Conservation (phyloP, 2,329 filamentous ascomycete species). For the Ceratocystis colombiana region DNA sequence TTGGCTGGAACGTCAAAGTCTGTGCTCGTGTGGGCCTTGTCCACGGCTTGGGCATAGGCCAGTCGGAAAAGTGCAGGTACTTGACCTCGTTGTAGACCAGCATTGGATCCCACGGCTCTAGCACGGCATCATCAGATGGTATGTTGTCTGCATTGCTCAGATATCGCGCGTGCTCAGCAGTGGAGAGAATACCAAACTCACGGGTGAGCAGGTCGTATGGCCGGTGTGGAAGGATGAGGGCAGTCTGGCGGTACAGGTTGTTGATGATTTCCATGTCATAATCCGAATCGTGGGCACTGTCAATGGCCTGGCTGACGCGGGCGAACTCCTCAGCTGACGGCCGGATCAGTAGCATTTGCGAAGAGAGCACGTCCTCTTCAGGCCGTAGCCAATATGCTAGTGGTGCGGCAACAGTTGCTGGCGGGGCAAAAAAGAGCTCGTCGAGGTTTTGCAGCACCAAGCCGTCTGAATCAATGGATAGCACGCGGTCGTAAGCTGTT, state of each 20-base stretch:
- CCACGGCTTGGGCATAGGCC: slow-evolving; percentile 56
- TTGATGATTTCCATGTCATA: slow-evolving; percentile 62
- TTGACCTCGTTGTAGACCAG: slow-evolving; percentile 49
- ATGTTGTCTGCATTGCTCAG: slow-evolving; percentile 36
- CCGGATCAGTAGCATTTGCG: slow-evolving; percentile 51
- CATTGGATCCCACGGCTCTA: slow-evolving; percentile 44
- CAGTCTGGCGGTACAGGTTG: slow-evolving; percentile 46
- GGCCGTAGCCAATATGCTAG: slow-evolving; percentile 60
- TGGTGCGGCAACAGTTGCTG: slow-evolving; percentile 54
- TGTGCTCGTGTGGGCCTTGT: slow-evolving; percentile 27
- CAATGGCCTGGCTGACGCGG: slow-evolving; percentile 30
- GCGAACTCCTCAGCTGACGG: slow-evolving; percentile 45
- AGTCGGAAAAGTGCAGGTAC: slow-evolving; percentile 61
- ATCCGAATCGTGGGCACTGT: slow-evolving; percentile 29
- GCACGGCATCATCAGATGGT: slow-evolving; percentile 33
- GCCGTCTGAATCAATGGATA: slow-evolving; percentile 52
- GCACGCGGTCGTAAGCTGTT: slow-evolving; percentile 43
- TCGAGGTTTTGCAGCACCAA: slow-evolving; percentile 55
- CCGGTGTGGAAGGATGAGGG: slow-evolving; percentile 53
- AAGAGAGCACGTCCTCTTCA: slow-evolving; percentile 45
- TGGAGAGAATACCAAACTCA: slow-evolving; percentile 43
- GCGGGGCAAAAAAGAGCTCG: slow-evolving; percentile 58
- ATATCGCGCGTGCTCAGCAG: slow-evolving; percentile 39
- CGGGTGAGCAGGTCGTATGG: slow-evolving; percentile 51
- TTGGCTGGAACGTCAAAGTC: slow-evolving; percentile 26